Percentiles rank a stretch among this genome's conserved stretches.
These are phyloP conservation scores for Claviceps arundinis DNA, from an alignment of 2,329 filamentous ascomycete genomes.

Conservation along the genomic window DNA sequence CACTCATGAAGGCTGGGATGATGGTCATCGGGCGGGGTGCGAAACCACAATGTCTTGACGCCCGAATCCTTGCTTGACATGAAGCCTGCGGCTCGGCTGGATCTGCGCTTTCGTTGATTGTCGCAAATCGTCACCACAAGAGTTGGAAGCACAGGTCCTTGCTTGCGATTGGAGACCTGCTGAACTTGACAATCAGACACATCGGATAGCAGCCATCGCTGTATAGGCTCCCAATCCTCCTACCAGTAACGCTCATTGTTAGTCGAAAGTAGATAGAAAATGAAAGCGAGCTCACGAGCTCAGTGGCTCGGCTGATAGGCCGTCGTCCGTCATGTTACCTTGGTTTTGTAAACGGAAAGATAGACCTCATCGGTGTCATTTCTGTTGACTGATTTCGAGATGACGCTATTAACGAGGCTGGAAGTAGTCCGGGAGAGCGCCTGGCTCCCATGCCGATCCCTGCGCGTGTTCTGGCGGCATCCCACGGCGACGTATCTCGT, in stretches of 20 bases:
- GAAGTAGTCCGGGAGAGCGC: constrained; percentile 27
- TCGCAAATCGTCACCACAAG: constrained; percentile 45
- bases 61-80: constrained; percentile 36
- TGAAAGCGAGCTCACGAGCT: not conserved
- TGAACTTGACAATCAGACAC: constrained; percentile 46
- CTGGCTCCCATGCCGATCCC: constrained; percentile 23
- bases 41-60: constrained; percentile 41
- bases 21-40: constrained; percentile 37
- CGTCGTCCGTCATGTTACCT: constrained; percentile 22
- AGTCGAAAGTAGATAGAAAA: not conserved
- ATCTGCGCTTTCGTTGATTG: constrained; percentile 50
- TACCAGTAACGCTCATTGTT: constrained; percentile 8
- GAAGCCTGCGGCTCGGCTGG: constrained; percentile 47
- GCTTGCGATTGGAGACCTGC: constrained; percentile 47
- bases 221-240: constrained; percentile 40
- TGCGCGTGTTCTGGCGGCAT: constrained; percentile 16
- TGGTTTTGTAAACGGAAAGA: constrained; percentile 43
- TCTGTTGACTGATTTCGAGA: constrained; percentile 23
- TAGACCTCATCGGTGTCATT: constrained; percentile 29
- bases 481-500: constrained; percentile 47
- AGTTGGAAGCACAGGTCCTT: constrained; percentile 45
- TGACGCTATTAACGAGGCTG: constrained; percentile 24
- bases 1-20: constrained; percentile 44
- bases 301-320: too few relatives aligned
- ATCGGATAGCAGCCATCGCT: constrained; percentile 38